phyloP scores from a whole-genome alignment of 768 basidiomycete species.

The Candolleomyces efflorescens region DNA sequence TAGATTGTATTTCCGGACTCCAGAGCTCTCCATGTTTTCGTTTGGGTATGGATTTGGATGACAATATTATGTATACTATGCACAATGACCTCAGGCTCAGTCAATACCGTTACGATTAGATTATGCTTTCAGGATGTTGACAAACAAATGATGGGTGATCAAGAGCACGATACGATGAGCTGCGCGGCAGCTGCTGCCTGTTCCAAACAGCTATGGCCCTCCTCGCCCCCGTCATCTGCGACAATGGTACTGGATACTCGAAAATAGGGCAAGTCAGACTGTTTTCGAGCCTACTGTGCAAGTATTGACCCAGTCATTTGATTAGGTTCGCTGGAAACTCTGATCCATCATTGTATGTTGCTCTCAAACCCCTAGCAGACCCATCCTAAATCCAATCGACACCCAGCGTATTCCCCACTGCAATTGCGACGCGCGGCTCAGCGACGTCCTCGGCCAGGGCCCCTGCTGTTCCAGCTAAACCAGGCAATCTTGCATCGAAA shows the following conservation, averaged over 20 bases:
- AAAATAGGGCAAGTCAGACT: constrained; percentile 79
- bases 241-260: constrained; percentile 96
- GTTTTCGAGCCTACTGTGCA: no score
- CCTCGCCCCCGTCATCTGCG: constrained; percentile 92
- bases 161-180: constrained; percentile 1
- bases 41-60: no score
- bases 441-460: constrained; percentile 60
- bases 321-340: constrained; percentile 95
- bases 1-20: neutral
- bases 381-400: constrained; percentile 1
- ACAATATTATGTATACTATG: no score
- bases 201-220: constrained; percentile 56
- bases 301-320: constrained; percentile 6
- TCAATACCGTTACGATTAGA: no score
- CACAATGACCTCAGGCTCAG: no score
- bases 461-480: constrained; percentile 78
- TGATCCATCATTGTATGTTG: constrained; percentile 91
- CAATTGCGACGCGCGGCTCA: constrained; percentile 86
- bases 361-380: neutral
- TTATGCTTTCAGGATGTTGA: neutral
- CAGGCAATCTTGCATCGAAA: constrained; percentile 91
- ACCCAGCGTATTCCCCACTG: constrained; percentile 91
- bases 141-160: constrained; percentile 14
- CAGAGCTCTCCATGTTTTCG: no score
- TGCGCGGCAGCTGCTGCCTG: neutral